A percentile compares a stretch with the other conserved stretches of the same genome.
Conservation (phyloP, 129 eudicot species). For the Saposhnikovia divaricata region DNA sequence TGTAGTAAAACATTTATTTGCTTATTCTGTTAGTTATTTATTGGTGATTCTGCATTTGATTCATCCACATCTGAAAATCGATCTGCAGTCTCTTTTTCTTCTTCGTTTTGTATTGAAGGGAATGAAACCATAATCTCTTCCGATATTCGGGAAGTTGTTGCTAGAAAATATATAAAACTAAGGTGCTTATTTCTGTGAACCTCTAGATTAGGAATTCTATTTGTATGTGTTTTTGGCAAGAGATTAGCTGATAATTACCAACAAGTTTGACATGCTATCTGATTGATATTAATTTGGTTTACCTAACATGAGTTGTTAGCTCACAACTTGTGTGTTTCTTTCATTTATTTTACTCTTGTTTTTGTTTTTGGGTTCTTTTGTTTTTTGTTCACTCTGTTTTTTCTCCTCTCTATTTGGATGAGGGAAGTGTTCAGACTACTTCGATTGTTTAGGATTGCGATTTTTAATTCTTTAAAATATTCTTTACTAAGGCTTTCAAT, state of each 20-base stretch:
- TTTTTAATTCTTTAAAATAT: background rate
- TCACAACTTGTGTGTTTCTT: background rate
- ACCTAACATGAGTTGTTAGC: background rate
- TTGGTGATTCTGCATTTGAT: background rate
- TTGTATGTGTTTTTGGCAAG: background rate
- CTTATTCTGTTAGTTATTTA: background rate
- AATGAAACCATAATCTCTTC: background rate
- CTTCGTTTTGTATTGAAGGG: background rate
- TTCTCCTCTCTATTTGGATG: background rate
- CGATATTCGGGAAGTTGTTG: background rate
- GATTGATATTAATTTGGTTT: background rate
- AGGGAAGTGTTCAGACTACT: background rate
- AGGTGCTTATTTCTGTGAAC: background rate
- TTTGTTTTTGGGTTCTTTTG: background rate
- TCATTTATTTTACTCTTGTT: background rate
- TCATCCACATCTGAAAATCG: background rate
- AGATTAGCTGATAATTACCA: background rate
- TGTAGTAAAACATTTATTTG: background rate
- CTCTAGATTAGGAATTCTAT: background rate
- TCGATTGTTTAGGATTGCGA: background rate
- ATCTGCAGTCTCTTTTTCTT: background rate
- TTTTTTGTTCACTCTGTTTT: background rate
- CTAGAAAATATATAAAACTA: background rate
- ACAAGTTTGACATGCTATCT: background rate
- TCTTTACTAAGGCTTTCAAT: background rate